These are phyloP conservation scores for Urostyla sp. DNA, from an alignment of 73 alveolate species.

Conservation along the genomic window DNA sequence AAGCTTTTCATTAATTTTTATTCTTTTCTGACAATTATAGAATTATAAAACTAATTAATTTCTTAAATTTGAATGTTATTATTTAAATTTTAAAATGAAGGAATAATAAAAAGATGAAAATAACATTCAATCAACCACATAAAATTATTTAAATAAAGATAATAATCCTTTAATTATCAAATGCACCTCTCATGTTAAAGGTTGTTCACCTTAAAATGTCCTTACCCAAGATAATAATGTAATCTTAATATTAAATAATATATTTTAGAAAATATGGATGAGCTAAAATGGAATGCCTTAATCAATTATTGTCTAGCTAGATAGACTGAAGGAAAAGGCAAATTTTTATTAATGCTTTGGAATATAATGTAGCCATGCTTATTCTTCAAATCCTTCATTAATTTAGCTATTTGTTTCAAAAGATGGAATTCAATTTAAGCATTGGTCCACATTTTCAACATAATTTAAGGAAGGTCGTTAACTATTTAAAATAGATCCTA, in stretches of 20 bases:
- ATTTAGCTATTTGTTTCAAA: slow-evolving; percentile 38
- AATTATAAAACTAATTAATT: no score
- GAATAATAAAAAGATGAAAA: no score
- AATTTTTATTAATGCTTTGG: slow-evolving; percentile 39
- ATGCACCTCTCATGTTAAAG: slow-evolving; percentile 19
- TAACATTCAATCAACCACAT: no score
- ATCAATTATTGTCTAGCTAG: slow-evolving; percentile 2
- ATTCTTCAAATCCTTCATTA: slow-evolving; percentile 41
- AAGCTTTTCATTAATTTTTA: no score
- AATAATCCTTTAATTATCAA: slow-evolving; percentile 17
- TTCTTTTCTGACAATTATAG: no score
- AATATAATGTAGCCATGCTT: slow-evolving; percentile 22
- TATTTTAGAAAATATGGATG: slow-evolving; percentile 32
- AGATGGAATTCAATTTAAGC: slow-evolving; percentile 42
- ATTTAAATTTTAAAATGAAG: no score
- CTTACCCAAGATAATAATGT: slow-evolving; percentile 5
- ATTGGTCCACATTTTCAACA: slow-evolving; percentile 16
- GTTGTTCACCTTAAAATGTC: slow-evolving; percentile 36
- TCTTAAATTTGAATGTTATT: no score
- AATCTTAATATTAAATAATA: neutral
- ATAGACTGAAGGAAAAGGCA: slow-evolving; percentile 13
- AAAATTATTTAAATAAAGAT: slow-evolving; percentile 22
- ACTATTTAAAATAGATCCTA: slow-evolving; percentile 32
- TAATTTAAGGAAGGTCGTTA: slow-evolving; percentile 40
- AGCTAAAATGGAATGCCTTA: slow-evolving; percentile 37